Percentiles rank a stretch among this genome's conserved stretches.
Evolutionary conservation across 306 rosid species (phyloP).

Genomic region (Senna siamea): DNA sequence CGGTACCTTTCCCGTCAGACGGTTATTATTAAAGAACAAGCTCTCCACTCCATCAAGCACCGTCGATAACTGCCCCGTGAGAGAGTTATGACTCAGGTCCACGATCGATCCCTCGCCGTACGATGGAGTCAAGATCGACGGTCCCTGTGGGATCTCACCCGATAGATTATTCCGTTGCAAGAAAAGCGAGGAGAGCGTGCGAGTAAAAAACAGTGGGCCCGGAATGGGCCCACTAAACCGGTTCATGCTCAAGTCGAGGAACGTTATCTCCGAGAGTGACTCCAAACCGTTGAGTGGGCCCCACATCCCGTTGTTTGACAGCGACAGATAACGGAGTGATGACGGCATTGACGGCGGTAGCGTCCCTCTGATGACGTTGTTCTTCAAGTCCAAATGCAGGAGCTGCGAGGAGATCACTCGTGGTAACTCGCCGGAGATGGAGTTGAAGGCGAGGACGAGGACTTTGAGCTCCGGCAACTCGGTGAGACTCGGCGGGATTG

Average conservation of each 20-base stretch:
- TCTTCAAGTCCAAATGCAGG: constrained; percentile 64
- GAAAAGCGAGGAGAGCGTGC: constrained; percentile 53
- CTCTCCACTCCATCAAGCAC: constrained; percentile 64
- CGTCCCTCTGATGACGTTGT: constrained; percentile 54
- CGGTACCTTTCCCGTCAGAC: constrained; percentile 59
- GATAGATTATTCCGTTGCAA: constrained; percentile 76
- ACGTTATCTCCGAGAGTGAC: constrained; percentile 54
- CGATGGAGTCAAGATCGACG: constrained; percentile 32
- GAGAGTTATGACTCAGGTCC: constrained; percentile 69
- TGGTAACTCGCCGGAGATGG: constrained; percentile 51
- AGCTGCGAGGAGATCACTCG: constrained; percentile 49
- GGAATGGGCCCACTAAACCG: constrained; percentile 64
- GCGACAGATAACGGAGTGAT: constrained; percentile 71
- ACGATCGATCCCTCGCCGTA: constrained; percentile 62
- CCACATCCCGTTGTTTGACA: constrained; percentile 55
- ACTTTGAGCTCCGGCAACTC: constrained; percentile 52
- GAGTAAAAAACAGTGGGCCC: constrained; percentile 55
- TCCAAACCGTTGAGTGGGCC: constrained; percentile 67
- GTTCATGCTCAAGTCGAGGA: constrained; percentile 70
- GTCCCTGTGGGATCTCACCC: constrained; percentile 50
- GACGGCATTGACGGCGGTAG: constrained; percentile 53
- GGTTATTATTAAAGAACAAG: constrained; percentile 73
- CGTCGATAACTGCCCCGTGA: constrained; percentile 56
- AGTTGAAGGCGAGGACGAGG: constrained; percentile 64
- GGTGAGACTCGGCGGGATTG: constrained; percentile 54